These are phyloP conservation scores for Tylopilus felleus DNA, from an alignment of 768 basidiomycete genomes.

Conservation along the genomic window DNA sequence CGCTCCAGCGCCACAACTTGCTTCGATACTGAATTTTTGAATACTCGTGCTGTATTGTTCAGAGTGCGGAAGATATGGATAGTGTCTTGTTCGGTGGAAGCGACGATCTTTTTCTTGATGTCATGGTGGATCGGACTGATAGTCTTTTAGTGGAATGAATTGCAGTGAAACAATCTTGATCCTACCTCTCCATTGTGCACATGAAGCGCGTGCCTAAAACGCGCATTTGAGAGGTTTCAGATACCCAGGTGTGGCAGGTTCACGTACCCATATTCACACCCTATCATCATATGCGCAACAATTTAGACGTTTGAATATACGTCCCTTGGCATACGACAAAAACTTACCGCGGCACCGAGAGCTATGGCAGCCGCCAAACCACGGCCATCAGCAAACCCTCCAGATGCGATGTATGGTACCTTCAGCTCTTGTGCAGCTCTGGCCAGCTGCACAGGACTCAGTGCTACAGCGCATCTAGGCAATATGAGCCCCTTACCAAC, in stretches of 20 bases:
- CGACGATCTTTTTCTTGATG: slow-evolving; percentile 88
- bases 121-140: slow-evolving; percentile 80
- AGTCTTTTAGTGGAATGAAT: neutral
- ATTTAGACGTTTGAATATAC: neutral
- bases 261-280: slow-evolving; percentile 77
- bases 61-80: slow-evolving; percentile 89
- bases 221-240: neutral
- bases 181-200: slow-evolving; percentile 81
- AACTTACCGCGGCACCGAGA: slow-evolving; percentile 72
- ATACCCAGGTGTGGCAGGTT: neutral
- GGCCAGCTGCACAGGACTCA: slow-evolving; percentile 54
- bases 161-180: neutral
- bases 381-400: slow-evolving; percentile 84
- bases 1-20: slow-evolving; percentile 85
- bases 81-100: slow-evolving; percentile 79
- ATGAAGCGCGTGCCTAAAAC: slow-evolving; percentile 76
- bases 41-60: slow-evolving; percentile 80
- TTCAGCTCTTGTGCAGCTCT: slow-evolving; percentile 81
- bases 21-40: slow-evolving; percentile 77
- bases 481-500: slow-evolving; percentile 44
- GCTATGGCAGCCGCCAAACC: slow-evolving; percentile 81
- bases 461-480: neutral
- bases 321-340: neutral
- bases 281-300: slow-evolving; percentile 30
- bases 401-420: slow-evolving; percentile 86